These are phyloP conservation scores for Penicillium sp. DNA, from an alignment of 2,329 filamentous ascomycete species.

Conservation along the genomic window DNA sequence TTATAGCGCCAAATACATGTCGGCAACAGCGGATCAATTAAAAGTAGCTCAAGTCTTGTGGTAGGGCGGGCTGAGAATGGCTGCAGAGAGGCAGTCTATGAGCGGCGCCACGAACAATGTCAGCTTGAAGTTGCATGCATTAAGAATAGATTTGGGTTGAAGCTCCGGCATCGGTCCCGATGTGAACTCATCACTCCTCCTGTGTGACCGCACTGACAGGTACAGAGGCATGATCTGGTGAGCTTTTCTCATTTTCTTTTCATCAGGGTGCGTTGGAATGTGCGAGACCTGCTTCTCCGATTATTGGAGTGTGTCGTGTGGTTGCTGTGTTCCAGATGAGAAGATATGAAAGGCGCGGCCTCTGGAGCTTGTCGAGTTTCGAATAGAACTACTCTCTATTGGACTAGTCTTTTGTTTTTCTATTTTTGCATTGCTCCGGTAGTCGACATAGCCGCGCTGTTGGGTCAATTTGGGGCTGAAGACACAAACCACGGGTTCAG, in stretches of 20 bases:
- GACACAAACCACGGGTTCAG: conserved; percentile 14
- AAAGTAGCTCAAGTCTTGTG: conserved; percentile 10
- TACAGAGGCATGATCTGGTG: conserved; percentile 17
- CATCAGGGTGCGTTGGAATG: conserved; percentile 13
- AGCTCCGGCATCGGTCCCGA: conserved; percentile 14
- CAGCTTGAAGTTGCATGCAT: conserved; percentile 10
- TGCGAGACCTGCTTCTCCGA: conserved; percentile 12
- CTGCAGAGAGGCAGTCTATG: conserved; percentile 1
- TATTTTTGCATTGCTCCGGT: not conserved
- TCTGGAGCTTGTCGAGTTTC: conserved; percentile 7
- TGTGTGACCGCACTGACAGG: conserved; percentile 22
- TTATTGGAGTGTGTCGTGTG: not conserved
- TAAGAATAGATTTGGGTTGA: conserved; percentile 9
- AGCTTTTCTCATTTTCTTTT: conserved; percentile 1
- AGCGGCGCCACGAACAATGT: conserved; percentile 12
- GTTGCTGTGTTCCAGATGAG: conserved; percentile 1
- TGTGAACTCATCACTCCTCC: conserved; percentile 17
- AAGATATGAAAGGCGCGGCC: not conserved
- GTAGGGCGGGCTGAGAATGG: conserved; percentile 3
- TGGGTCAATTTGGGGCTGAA: not conserved
- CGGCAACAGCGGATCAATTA: conserved; percentile 13
- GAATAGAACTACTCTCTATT: not conserved
- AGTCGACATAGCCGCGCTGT: conserved; percentile 19
- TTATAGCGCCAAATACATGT: not conserved
- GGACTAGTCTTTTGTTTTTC: not conserved